Evolutionary conservation across 179 eudicot species (phyloP), one percentile per base, ranked within the genome.

Genomic region (Nepenthes alata): DNA sequence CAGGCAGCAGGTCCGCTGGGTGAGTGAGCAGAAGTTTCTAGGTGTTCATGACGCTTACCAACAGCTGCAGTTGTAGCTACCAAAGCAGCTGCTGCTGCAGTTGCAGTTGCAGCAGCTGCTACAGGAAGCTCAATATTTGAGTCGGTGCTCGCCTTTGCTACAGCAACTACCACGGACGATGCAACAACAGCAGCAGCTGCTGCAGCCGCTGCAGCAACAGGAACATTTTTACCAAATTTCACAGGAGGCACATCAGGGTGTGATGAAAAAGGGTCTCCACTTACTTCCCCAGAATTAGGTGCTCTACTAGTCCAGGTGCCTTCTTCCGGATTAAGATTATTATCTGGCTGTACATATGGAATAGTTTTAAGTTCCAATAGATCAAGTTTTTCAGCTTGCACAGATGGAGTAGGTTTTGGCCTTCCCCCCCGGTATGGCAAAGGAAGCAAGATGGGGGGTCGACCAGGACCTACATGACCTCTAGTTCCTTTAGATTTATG

Each of bases 171-270:
- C 84, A 85, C 78, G 11, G 98, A 89, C 35, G 95, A 83, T 5
- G 94, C 98, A 66, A 93, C 97, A 35, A 95, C 98, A 34, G 96
- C 98, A 0, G 97, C 97, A 0, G 97, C 98, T 1, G 85, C 91
- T 0, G 45, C 45, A 41, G 95, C 91, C 0, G 89, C 96, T 0
- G 98, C 96, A 13, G 96, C 89, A 58, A 86, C 95, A 36, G 98
- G 96, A 64, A 86, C 87, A 58, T 84, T 85, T 54, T 77, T 80
- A 37, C 55, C 60, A 66, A 67, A 70, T 39, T 64, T 80, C 57
- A 48, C 35, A 6, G 83, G 84, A 47, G 66, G 35, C 36, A 52
- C 60, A 57, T 80, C 87, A 57, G 73, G 53, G 45, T 77, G 77
- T 61, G 67, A 53, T n/a, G 63, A 71, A 53, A 71, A 50, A 37